Evolutionary conservation across 805 yeast genomes (phyloP).

Genomic region (Nakazawaea siamensis): DNA sequence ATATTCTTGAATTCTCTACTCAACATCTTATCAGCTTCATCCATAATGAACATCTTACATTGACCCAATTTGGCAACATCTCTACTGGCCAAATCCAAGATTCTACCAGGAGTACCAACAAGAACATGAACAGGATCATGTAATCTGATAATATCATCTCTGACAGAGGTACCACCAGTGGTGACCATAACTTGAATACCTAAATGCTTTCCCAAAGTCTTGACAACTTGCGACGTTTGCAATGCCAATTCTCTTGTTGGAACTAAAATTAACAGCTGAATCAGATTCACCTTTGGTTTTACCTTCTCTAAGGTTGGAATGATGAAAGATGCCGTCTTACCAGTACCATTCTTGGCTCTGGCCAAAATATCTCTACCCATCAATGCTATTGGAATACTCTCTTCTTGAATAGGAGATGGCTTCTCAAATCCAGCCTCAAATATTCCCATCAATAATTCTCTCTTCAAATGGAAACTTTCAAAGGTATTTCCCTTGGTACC

Average conservation of each 20-base stretch:
- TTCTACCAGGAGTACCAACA: slow-evolving; percentile 98
- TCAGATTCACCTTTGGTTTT: slow-evolving; percentile 74
- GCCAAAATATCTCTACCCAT: slow-evolving; percentile 95
- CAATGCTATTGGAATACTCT: slow-evolving; percentile 89
- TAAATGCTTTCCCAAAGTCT: slow-evolving; percentile 90
- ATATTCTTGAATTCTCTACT: slow-evolving; percentile 83
- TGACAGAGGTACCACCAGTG: slow-evolving; percentile 93
- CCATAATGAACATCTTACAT: slow-evolving; percentile 89
- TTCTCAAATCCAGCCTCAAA: slow-evolving; percentile 98
- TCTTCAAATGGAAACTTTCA: slow-evolving; percentile 85
- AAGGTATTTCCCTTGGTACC: slow-evolving; percentile 85
- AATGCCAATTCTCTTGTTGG: slow-evolving; percentile 98
- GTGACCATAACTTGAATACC: slow-evolving; percentile 94
- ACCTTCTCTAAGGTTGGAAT: slow-evolving; percentile 88
- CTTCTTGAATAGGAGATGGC: slow-evolving; percentile 98
- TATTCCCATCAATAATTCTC: slow-evolving; percentile 95
- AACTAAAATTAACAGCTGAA: slow-evolving; percentile 87
- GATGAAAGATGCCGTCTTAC: slow-evolving; percentile 95
- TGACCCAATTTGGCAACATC: slow-evolving; percentile 78
- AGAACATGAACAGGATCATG: slow-evolving; percentile 89
- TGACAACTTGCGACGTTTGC: slow-evolving; percentile 95
- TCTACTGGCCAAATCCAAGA: slow-evolving; percentile 87
- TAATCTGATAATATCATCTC: slow-evolving; percentile 90
- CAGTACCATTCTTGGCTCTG: slow-evolving; percentile 97
- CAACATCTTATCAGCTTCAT: slow-evolving; percentile 97